phyloP scores from a whole-genome alignment of 1,139 yeast species.

The Sugiyamaella neomexicana region DNA sequence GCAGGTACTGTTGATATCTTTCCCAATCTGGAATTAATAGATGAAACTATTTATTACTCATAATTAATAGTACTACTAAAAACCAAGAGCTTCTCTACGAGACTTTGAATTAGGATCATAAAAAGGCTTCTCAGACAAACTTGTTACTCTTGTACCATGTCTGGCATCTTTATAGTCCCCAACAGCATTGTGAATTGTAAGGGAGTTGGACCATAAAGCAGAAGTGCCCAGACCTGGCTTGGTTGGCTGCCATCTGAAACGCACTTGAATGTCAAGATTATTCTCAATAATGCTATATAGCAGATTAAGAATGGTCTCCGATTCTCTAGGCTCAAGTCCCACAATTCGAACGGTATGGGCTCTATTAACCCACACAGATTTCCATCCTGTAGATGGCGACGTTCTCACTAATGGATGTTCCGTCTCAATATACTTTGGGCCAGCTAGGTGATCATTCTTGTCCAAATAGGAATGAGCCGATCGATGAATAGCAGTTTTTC shows the following conservation, averaged over 20 bases:
- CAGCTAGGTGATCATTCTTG: conserved; percentile 46
- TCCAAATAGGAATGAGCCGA: conserved; percentile 49
- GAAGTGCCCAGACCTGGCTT: conserved; percentile 53
- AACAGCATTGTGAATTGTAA: conserved; percentile 50
- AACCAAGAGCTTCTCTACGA: conserved; percentile 52
- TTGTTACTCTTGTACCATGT: conserved; percentile 61
- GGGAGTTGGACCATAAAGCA: conserved; percentile 60
- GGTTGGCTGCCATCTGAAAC: conserved; percentile 56
- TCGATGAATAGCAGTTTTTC: conserved; percentile 49
- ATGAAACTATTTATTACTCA: too few species aligned
- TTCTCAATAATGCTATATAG: conserved; percentile 47
- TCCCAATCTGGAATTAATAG: too few species aligned
- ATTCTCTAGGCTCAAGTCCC: conserved; percentile 49
- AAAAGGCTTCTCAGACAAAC: conserved; percentile 56
- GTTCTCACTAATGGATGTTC: conserved; percentile 52
- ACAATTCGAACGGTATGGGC: conserved; percentile 47
- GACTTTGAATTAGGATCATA: conserved; percentile 54
- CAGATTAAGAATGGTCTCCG: conserved; percentile 43
- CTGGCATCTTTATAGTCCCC: conserved; percentile 49
- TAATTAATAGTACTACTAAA: background rate
- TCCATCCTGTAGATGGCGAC: conserved; percentile 59
- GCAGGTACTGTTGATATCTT: too few species aligned
- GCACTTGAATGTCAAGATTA: conserved; percentile 52
- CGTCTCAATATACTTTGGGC: conserved; percentile 47
- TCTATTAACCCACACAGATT: conserved; percentile 50